Evolutionary conservation across 1,139 yeast genomes (phyloP).

Genomic region (Yamadazyma atmosphaerica): DNA sequence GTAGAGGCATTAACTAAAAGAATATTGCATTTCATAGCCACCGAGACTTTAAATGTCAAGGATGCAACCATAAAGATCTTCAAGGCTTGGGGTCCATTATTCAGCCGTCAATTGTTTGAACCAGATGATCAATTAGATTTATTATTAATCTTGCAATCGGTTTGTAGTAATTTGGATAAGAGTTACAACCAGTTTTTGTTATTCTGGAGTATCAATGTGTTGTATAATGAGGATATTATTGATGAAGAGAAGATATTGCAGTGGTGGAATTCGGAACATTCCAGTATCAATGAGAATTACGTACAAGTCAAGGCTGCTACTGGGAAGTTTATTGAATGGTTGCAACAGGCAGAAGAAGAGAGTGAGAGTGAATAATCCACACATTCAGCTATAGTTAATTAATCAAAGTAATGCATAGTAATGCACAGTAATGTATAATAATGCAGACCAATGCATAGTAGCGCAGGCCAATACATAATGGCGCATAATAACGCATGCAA

Average conservation of each 20-base stretch:
- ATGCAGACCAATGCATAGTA: too few species aligned
- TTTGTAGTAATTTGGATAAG: constrained; percentile 34
- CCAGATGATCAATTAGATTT: constrained; percentile 76
- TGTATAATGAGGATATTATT: constrained; percentile 78
- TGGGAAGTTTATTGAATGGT: constrained; percentile 81
- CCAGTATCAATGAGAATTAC: constrained; percentile 44
- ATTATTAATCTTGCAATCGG: constrained; percentile 55
- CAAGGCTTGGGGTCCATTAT: constrained; percentile 76
- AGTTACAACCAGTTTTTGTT: constrained; percentile 50
- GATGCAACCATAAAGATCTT: constrained; percentile 77
- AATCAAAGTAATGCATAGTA: too few species aligned
- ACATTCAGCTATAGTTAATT: too few species aligned
- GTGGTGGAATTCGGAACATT: constrained; percentile 71
- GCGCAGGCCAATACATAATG: too few species aligned
- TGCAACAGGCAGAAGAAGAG: constrained; percentile 85
- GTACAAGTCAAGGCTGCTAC: constrained; percentile 55
- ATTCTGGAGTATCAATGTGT: constrained; percentile 61
- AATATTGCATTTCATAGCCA: constrained; percentile 68
- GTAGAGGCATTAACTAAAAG: constrained; percentile 68
- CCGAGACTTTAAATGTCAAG: constrained; percentile 72
- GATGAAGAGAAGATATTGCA: constrained; percentile 76
- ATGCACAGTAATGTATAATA: not conserved
- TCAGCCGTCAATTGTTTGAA: constrained; percentile 80
- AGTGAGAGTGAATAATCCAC: constrained; percentile 43
- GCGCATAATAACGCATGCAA: too few species aligned